phyloP scores from a whole-genome alignment of 495 filamentous ascomycete genomes.

The Xylaria palmicola region DNA sequence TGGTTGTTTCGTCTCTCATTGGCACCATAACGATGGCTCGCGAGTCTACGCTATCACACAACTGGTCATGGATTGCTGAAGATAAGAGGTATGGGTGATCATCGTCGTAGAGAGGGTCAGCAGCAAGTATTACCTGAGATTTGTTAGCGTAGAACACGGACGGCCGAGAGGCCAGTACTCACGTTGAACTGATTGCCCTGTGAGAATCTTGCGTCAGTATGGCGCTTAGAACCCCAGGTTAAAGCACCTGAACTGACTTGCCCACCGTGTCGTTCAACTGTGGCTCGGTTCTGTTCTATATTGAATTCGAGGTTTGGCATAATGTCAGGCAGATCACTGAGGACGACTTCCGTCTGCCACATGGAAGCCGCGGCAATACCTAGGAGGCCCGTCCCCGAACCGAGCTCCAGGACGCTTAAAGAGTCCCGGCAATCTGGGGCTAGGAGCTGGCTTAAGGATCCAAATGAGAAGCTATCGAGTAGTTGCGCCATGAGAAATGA shows the following conservation, averaged over 20 bases:
- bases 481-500: slow-evolving; percentile 82
- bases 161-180: slow-evolving; percentile 1
- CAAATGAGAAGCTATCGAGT: slow-evolving; percentile 47
- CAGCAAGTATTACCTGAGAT: slow-evolving; percentile 41
- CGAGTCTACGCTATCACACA: slow-evolving; percentile 32
- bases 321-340: slow-evolving; percentile 49
- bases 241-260: slow-evolving; percentile 35
- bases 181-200: slow-evolving; percentile 39
- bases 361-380: slow-evolving; percentile 50
- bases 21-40: slow-evolving; percentile 48
- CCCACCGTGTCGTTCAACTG: slow-evolving; percentile 36
- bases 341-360: slow-evolving; percentile 40
- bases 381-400: slow-evolving; percentile 64
- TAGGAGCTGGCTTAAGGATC: slow-evolving; percentile 40
- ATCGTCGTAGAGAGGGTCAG: slow-evolving; percentile 50
- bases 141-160: slow-evolving; percentile 14
- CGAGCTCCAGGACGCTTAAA: slow-evolving; percentile 55
- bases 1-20: slow-evolving; percentile 41
- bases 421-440: slow-evolving; percentile 9
- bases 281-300: slow-evolving; percentile 34
- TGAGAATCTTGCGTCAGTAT: slow-evolving; percentile 33
- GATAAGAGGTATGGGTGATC: slow-evolving; percentile 45
- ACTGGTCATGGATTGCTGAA: slow-evolving; percentile 40
- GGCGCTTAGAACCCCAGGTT: slow-evolving; percentile 42
- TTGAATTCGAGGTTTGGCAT: slow-evolving; percentile 45